Base-by-base conservation (phyloP, 169 alveolate genomes). In the Plasmodium vinckei region DNA sequence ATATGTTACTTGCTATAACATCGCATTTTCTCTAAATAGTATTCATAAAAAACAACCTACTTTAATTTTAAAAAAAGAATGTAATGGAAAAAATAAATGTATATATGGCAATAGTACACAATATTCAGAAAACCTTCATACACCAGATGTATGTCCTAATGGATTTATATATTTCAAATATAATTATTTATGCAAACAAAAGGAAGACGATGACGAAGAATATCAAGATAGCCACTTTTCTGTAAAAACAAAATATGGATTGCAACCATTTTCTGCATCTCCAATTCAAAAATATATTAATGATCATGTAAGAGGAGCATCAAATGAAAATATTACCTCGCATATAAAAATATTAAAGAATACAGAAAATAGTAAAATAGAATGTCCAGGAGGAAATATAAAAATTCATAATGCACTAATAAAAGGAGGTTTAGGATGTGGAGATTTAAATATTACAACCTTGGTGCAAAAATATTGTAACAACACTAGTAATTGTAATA, bases 401-500 rank as follows among this genome's bases (percentile, higher is more conserved):
- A 49, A 1, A n/a, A 51, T 79, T 2, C 23, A 12, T 42, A 79
- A 15, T 23, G 89, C 89, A 10, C 9, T 67, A 4, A 1, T 79
- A 56, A 79, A 67, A 79, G 23, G 64, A 9, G 89, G 82, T 0
- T 56, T 53, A n/a, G 82, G 82, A 5, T 79, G 89, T 19, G 64
- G 49, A 9, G 82, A 68, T 67, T 59, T 79, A 33, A 25, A 51
- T 33, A 15, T 79, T 39, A 79, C 84, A 9, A 39, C 12, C 2
- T 54, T 84, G 33, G 63, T 79, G 17, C 65, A 79, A 53, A 19
- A 17, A 13, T 79, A 79, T 59, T 79, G 89, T 67, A 59, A 79
- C 42, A 19, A 27, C 6, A 57, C 68, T 5, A 65, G 72, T 15
- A 56, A 53, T 53, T 79, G 89, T 53, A 72, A 79, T 54, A 42